Evolutionary conservation across 768 basidiomycete genomes (phyloP), one percentile per base, ranked within the genome.

Genomic region (Dioszegia crocea): DNA sequence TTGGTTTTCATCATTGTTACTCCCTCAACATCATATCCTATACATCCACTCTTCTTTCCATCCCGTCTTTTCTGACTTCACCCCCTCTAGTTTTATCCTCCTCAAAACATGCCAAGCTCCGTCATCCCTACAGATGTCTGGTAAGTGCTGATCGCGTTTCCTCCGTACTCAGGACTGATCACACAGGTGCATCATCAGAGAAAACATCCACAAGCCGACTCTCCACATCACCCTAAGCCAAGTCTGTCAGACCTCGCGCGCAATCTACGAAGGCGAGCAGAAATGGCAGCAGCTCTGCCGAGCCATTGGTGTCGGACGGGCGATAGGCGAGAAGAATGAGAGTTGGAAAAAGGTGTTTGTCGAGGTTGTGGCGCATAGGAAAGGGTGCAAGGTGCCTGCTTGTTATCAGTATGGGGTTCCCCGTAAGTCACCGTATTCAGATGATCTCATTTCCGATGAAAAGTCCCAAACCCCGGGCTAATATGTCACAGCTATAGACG

Each of bases 341-440:
- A 8, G 47, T 31, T 52, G 51, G 51, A 52, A 40, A 36, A 19
- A 26, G 51, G 36, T 39, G 10, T 52, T 39, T 26, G 16, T 39
- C 11, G 36, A 41, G 33, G 51, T 40, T 3, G 51, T 52, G 8
- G 24, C 21, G 19, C 51, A 52, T 21, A 21, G 39, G 51, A n/a
- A 11, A 36, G 26, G n/a, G 38, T 52, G 51, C 27, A 38, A 17
- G 10, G 11, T 52, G 51, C 51, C 51, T 24, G n/a, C 16, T 9
- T 52, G 51, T 29, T 52, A 40, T 39, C 41, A 44, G 27, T 46
- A 31, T 45, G 54, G 43, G 12, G 41, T 56, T 6, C 54, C 54
- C 45, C 41, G 54, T 56, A 31, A 56, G 54, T 54, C 11, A 1
- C 10, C 2, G n/a, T n/a, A n/a, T n/a, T n/a, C n/a, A n/a, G n/a